Base-by-base conservation (phyloP, 2,329 filamentous ascomycete species). In the Elsinoe arachidis region DNA sequence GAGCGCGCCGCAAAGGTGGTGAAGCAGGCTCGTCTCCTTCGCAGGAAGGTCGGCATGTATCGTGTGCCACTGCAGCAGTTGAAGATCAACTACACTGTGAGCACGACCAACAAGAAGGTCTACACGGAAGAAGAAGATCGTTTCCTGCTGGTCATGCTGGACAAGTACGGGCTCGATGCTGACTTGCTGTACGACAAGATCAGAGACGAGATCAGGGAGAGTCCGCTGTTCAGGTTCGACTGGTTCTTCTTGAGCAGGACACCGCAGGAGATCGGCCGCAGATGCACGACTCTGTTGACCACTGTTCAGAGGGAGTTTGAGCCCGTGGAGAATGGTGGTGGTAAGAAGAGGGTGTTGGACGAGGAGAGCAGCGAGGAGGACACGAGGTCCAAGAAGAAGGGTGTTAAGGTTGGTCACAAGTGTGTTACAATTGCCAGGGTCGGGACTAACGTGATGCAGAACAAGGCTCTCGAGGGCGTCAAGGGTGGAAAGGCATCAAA, bases 211-310 rank as follows among this genome's bases (percentile, higher is more conserved):
- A 96, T 99, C 63, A 87, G 91, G 34, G 90, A 96, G 63, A 92
- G 87, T 58, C 91, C 93, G 9, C 78, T 99, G 2, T 99, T 99
- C 80, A 85, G 93, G 38, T 99, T 99, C 67, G 93, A 99, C 70
- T 99, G 95, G 95, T 99, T 99, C 77, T 96, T 99, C 78, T 80
- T 99, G 39, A 95, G 89, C 70, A 84, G 93, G 46, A 99, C 92
- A 3, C 90, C 93, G 0, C 85, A 91, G 52, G 93, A 99, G 73
- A 87, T 99, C 65, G 87, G 90, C 61, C 85, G 93, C 65, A 84
- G 95, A 55, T 97, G 93, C 75, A 95, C 88, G 33, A 99, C 95
- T 1, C 80, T 99, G 55, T 83, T 99, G 62, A 95, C 92, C 35
- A 95, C 93, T 0, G 90, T 99, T 49, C 88, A 93, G 55, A 87